These are phyloP conservation scores for Erucastrum elatum DNA, from an alignment of 345 rosid species.

Conservation along the genomic window DNA sequence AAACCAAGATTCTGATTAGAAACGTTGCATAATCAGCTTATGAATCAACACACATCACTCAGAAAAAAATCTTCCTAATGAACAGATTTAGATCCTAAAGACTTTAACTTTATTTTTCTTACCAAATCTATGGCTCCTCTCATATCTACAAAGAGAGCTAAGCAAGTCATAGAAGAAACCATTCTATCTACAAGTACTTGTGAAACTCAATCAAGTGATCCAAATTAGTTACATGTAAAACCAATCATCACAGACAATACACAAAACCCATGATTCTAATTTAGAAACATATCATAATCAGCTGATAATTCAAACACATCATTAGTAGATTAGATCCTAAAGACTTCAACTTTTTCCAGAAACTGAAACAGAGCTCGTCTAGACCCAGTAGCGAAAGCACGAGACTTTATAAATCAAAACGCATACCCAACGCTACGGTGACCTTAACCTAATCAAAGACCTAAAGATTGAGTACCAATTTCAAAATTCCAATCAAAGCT, in stretches of 20 bases:
- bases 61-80: too few species aligned
- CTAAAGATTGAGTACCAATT: conserved; percentile 3
- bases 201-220: neutral
- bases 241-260: too few species aligned
- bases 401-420: neutral
- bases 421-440: neutral
- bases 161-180: neutral
- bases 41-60: neutral
- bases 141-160: neutral
- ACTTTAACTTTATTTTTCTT: neutral
- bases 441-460: neutral
- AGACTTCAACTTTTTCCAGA: neutral
- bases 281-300: neutral
- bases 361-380: neutral
- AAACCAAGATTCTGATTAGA: neutral
- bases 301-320: neutral
- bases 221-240: too few species aligned
- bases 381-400: conserved; percentile 1
- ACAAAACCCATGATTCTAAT: too few species aligned
- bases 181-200: neutral
- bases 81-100: neutral
- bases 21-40: neutral
- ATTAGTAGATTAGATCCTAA: neutral
- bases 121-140: conserved; percentile 1
- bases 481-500: neutral